These are phyloP conservation scores for Coffea humblotiana DNA, from an alignment of 305 asterid species.

Conservation along the genomic window DNA sequence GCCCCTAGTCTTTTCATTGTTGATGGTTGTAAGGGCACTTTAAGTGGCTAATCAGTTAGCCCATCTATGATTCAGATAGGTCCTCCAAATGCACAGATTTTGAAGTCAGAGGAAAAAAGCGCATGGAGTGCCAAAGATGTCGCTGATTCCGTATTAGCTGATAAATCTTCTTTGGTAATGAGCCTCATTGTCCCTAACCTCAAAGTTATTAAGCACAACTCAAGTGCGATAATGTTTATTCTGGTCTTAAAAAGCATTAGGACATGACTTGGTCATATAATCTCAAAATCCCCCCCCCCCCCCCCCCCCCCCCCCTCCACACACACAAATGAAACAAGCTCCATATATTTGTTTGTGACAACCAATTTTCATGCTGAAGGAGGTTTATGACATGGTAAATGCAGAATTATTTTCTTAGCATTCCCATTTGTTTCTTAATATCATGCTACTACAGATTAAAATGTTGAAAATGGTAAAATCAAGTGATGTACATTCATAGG, in stretches of 20 bases:
- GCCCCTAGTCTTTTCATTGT: slow-evolving; percentile 10
- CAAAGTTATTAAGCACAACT: neutral
- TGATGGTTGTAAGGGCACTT: slow-evolving; percentile 4
- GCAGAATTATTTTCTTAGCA: neutral
- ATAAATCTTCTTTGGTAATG: slow-evolving; percentile 91
- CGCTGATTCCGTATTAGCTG: slow-evolving; percentile 85
- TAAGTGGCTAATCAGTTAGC: slow-evolving; percentile 22
- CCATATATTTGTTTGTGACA: too few relatives aligned
- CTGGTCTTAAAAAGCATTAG: neutral
- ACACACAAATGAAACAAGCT: too few relatives aligned
- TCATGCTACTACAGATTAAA: neutral
- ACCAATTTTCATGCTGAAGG: neutral
- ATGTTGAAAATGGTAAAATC: neutral
- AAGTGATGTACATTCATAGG: neutral
- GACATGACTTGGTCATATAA: neutral
- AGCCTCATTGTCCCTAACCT: slow-evolving; percentile 12
- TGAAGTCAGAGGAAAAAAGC: slow-evolving; percentile 75
- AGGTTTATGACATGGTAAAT: neutral
- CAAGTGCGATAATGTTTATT: neutral
- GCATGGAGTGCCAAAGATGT: slow-evolving; percentile 86
- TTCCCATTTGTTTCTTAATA: neutral
- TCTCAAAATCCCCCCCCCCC: neutral
- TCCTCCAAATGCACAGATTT: slow-evolving; percentile 75
- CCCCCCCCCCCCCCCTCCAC: too few relatives aligned
- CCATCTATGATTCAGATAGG: slow-evolving; percentile 67